A percentile compares a stretch with the other conserved stretches of the same genome.
phyloP scores from a whole-genome alignment of 495 filamentous ascomycete genomes.

The Penicillium ochrochloron region DNA sequence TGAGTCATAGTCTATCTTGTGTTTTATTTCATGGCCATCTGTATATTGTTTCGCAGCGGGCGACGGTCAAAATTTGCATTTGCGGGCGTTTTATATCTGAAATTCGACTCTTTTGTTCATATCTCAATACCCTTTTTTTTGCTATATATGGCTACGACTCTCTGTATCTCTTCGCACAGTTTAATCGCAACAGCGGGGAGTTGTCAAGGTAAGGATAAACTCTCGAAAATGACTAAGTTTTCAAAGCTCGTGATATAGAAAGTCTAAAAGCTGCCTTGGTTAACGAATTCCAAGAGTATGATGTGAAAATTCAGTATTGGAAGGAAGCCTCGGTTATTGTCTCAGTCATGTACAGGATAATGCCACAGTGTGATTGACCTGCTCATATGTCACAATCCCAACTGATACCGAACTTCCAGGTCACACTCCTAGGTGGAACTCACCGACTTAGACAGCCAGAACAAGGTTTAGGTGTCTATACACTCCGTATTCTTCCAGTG shows the following conservation, averaged over 20 bases:
- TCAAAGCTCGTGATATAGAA: not conserved
- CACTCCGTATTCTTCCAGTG: not conserved
- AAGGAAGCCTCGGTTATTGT: not conserved
- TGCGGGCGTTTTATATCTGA: conserved; percentile 20
- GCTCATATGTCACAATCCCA: not conserved
- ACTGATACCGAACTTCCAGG: not conserved
- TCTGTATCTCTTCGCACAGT: too few relatives aligned
- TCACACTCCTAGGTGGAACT: not conserved
- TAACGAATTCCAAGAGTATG: not conserved
- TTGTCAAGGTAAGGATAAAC: too few relatives aligned
- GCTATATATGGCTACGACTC: not conserved
- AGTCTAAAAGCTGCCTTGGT: not conserved
- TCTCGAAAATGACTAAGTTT: too few relatives aligned
- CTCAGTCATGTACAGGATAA: too few relatives aligned
- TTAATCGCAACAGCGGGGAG: too few relatives aligned
- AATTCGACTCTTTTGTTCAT: conserved; percentile 1
- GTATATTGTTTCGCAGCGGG: conserved; percentile 21
- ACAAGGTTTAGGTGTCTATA: too few relatives aligned
- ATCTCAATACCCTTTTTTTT: not conserved
- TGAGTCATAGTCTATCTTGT: not conserved
- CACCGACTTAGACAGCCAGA: not conserved
- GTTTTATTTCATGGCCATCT: conserved; percentile 9
- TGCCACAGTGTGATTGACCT: too few relatives aligned
- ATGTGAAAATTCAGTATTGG: not conserved
- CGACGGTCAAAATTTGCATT: conserved; percentile 25